phyloP scores from a whole-genome alignment of 2,329 filamentous ascomycete genomes.

The Myotisia sp. region DNA sequence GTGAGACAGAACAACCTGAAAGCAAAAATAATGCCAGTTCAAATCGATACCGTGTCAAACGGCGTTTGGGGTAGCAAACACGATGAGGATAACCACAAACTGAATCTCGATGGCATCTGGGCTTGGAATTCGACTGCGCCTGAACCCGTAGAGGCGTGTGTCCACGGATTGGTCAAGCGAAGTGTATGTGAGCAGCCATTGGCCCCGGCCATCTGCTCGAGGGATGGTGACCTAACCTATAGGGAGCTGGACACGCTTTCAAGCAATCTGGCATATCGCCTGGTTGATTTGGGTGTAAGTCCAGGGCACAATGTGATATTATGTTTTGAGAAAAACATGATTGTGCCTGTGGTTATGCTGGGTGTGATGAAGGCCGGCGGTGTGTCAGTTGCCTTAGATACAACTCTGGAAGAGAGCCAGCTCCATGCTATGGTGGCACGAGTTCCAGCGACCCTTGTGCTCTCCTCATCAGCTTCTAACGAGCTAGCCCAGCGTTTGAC shows the following conservation, averaged over 20 bases:
- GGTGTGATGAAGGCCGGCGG: conserved; percentile 19
- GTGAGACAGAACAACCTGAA: no score
- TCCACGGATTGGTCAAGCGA: conserved; percentile 11
- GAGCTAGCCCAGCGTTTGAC: conserved; percentile 8
- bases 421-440: conserved; percentile 17
- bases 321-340: conserved; percentile 29
- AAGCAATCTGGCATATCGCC: conserved; percentile 23
- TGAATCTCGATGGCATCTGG: conserved; percentile 11
- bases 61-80: no score
- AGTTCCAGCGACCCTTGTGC: conserved; percentile 8
- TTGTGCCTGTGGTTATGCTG: conserved; percentile 14
- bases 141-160: conserved; percentile 11
- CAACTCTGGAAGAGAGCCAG: conserved; percentile 18
- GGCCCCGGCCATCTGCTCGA: conserved; percentile 13
- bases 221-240: conserved; percentile 24
- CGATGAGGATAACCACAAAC: no score
- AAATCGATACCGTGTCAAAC: no score
- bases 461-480: conserved; percentile 11
- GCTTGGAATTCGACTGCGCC: conserved; percentile 14
- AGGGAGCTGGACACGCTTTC: conserved; percentile 25
- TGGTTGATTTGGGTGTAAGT: conserved; percentile 23
- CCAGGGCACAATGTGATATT: conserved; percentile 25
- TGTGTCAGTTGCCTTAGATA: conserved; percentile 18
- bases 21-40: no score
- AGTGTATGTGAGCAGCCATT: conserved; percentile 9